phyloP scores from a whole-genome alignment of 2,329 filamentous ascomycete genomes.

The Onygenales sp. region DNA sequence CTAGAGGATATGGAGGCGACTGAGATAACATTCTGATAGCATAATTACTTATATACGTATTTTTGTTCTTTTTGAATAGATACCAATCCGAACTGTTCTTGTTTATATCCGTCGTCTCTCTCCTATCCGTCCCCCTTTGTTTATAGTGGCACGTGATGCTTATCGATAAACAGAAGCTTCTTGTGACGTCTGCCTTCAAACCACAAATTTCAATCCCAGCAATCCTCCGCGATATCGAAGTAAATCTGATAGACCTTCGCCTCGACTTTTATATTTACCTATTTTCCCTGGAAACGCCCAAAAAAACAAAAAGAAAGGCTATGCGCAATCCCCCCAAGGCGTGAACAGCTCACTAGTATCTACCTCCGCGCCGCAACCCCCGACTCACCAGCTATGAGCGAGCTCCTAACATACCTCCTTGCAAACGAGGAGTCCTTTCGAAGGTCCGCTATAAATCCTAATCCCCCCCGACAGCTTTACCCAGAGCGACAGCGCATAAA shows the following conservation, averaged over 20 bases:
- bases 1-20: neutral
- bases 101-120: neutral
- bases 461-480: conserved; percentile 11
- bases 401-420: conserved; percentile 59
- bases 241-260: too few relatives aligned
- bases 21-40: neutral
- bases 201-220: neutral
- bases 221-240: too few relatives aligned
- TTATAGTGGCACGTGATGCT: neutral
- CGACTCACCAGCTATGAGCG: conserved; percentile 30
- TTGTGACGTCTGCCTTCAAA: neutral
- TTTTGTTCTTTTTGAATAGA: neutral
- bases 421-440: conserved; percentile 52
- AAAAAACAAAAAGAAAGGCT: too few relatives aligned
- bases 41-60: neutral
- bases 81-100: neutral
- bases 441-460: conserved; percentile 11
- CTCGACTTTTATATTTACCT: too few relatives aligned
- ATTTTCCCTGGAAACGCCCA: too few relatives aligned
- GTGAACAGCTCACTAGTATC: neutral
- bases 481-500: conserved; percentile 39
- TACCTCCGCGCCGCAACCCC: neutral
- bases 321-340: too few relatives aligned
- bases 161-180: neutral
- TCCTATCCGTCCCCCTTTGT: neutral